phyloP scores from a whole-genome alignment of 2,329 filamentous ascomycete genomes.

The Sporothrix brunneoviolacea region DNA sequence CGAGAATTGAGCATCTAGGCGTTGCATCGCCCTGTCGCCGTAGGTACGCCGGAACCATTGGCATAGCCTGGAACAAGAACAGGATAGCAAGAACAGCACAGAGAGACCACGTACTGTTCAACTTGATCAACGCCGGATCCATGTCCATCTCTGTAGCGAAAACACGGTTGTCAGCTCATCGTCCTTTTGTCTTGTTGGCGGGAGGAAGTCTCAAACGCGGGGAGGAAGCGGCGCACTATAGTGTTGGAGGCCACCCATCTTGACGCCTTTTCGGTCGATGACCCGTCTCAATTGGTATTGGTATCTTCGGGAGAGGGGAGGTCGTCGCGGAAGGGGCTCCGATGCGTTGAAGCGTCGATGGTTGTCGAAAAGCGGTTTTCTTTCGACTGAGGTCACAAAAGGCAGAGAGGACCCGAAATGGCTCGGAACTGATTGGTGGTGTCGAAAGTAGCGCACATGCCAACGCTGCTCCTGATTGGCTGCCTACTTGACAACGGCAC shows the following conservation, averaged over 20 bases:
- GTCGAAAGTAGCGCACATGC: neutral
- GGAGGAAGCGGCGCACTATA: slow-evolving; percentile 28
- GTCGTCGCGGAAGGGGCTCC: neutral
- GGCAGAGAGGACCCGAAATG: slow-evolving; percentile 12
- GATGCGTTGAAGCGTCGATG: neutral
- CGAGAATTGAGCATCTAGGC: too few species aligned
- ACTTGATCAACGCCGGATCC: slow-evolving; percentile 42
- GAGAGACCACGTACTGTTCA: slow-evolving; percentile 33
- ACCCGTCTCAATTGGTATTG: slow-evolving; percentile 6
- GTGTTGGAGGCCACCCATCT: slow-evolving; percentile 39
- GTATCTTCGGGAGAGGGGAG: neutral
- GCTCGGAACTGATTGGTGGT: slow-evolving; percentile 18
- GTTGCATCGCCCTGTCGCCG: too few species aligned
- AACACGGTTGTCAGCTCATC: neutral
- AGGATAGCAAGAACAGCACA: neutral
- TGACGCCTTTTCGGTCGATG: slow-evolving; percentile 20
- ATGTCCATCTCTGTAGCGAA: slow-evolving; percentile 34
- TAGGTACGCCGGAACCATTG: too few species aligned
- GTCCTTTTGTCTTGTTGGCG: neutral
- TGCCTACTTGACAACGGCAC: neutral
- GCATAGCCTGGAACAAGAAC: too few species aligned
- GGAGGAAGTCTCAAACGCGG: neutral
- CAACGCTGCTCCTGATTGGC: slow-evolving; percentile 3
- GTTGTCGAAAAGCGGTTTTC: neutral
- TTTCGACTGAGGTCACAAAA: slow-evolving; percentile 4